Conservation (phyloP, 2,329 filamentous ascomycete species). For the Penicillium griseofulvum region DNA sequence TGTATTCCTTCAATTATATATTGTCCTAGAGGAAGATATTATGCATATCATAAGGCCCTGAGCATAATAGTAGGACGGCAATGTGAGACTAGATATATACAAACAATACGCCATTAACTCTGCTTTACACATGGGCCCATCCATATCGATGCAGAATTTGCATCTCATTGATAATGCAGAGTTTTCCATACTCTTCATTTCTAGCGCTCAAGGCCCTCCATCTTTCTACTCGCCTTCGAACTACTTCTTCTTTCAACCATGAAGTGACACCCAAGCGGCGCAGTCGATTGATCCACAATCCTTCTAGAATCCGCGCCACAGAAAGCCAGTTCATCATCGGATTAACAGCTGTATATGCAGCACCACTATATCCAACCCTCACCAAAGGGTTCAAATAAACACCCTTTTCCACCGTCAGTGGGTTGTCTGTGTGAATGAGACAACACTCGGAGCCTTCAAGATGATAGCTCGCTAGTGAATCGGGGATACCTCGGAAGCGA, state of each 20-base stretch:
- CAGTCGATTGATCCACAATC: slow-evolving; percentile 60
- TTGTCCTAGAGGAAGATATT: neutral
- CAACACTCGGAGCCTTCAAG: slow-evolving; percentile 79
- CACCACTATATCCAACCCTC: slow-evolving; percentile 37
- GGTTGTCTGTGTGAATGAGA: slow-evolving; percentile 50
- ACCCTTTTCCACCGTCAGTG: slow-evolving; percentile 29
- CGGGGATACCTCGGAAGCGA: slow-evolving; percentile 63
- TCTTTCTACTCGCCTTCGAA: slow-evolving; percentile 37
- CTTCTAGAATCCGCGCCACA: slow-evolving; percentile 49
- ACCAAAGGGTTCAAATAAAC: slow-evolving; percentile 43
- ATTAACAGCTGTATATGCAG: slow-evolving; percentile 26
- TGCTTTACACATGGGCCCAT: slow-evolving; percentile 18
- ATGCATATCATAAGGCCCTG: neutral
- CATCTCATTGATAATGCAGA: slow-evolving; percentile 27
- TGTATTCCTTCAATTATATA: neutral
- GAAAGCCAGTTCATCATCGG: slow-evolving; percentile 47
- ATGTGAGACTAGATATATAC: neutral
- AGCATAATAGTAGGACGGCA: neutral
- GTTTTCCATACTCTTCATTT: slow-evolving; percentile 14
- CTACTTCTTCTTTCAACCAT: slow-evolving; percentile 27
- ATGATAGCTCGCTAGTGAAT: slow-evolving; percentile 53
- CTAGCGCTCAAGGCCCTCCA: slow-evolving; percentile 24
- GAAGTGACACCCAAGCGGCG: slow-evolving; percentile 46
- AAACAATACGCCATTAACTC: neutral
- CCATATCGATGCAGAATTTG: slow-evolving; percentile 21